Evolutionary conservation across 805 yeast species (phyloP), one percentile per base, ranked within the genome.

Genomic region (Starmerella khaoyaiensis): DNA sequence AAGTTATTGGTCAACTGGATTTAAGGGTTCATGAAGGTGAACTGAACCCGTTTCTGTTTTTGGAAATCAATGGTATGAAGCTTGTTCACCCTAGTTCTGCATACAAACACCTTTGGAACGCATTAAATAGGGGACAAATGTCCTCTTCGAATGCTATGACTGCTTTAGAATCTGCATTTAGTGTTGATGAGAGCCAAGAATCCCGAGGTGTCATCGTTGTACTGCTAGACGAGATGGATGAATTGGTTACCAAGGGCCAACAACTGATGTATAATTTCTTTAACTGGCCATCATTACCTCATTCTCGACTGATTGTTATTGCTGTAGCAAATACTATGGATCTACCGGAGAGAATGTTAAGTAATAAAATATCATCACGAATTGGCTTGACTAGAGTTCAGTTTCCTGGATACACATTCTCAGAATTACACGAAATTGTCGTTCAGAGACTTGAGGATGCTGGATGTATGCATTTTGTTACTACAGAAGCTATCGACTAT

Each of bases 321-420:
- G 96, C 97, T 0, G 84, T 90, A 21, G 96, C 97, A 4, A 90
- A 90, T 56, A 86, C 96, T 0, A 84, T 90, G 95, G 97, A 90
- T 61, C 62, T 90, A 33, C 97, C 98, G 0, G 98, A 90, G 55
- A 65, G 95, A 36, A 68, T 76, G 35, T 62, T 90, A 27, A 74
- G 90, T 15, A 87, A 83, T 58, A 90, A 90, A 58, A 79, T 84
- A 3, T 78, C 94, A 0, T 82, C 95, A 1, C 72, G 99, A 47
- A 64, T 90, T 40, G 99, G 99, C 1, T 65, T 86, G 25, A 73
- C 80, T 8, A 71, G 97, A 57, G 69, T 87, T 28, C 81, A 79
- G 58, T 90, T 90, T 52, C 72, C 83, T 1, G 95, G 97, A 3
- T 90, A 90, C 55, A 74, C 84, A 0, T 79, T 74, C 54, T 72